phyloP scores from a whole-genome alignment of 192 early-diverging fungal species.

The Coemansia sp. region DNA sequence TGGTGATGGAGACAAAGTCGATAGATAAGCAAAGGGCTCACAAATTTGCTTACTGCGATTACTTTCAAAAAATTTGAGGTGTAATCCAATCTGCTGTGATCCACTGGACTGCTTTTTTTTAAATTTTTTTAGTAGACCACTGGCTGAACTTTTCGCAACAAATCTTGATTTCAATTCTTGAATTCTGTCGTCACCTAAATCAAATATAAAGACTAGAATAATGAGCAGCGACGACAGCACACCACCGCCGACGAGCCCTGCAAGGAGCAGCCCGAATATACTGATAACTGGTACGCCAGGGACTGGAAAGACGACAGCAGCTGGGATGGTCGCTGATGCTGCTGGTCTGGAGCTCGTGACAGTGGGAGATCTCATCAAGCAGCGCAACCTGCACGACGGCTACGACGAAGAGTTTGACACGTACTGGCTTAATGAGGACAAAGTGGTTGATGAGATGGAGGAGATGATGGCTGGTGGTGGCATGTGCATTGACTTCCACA shows the following conservation, averaged over 20 bases:
- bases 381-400: slow-evolving; percentile 82
- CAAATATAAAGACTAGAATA: not conserved
- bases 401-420: slow-evolving; percentile 85
- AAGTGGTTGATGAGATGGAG: slow-evolving; percentile 93
- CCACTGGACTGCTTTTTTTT: not conserved
- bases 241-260: slow-evolving; percentile 17
- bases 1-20: not conserved
- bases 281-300: slow-evolving; percentile 86
- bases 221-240: slow-evolving; percentile 24
- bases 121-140: not conserved
- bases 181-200: not conserved
- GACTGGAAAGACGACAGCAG: slow-evolving; percentile 78
- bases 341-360: slow-evolving; percentile 78
- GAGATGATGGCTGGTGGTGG: slow-evolving; percentile 76
- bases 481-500: slow-evolving; percentile 91
- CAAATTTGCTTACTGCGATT: not conserved
- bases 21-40: not conserved
- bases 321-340: slow-evolving; percentile 77
- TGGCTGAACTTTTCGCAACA: not conserved
- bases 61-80: not conserved
- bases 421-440: slow-evolving; percentile 91
- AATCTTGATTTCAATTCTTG: not conserved
- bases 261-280: slow-evolving; percentile 67
- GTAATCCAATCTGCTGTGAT: slow-evolving; percentile 1
- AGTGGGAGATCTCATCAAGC: slow-evolving; percentile 86